Base-by-base conservation (phyloP, 129 eudicot genomes). In the Apium graveolens region DNA sequence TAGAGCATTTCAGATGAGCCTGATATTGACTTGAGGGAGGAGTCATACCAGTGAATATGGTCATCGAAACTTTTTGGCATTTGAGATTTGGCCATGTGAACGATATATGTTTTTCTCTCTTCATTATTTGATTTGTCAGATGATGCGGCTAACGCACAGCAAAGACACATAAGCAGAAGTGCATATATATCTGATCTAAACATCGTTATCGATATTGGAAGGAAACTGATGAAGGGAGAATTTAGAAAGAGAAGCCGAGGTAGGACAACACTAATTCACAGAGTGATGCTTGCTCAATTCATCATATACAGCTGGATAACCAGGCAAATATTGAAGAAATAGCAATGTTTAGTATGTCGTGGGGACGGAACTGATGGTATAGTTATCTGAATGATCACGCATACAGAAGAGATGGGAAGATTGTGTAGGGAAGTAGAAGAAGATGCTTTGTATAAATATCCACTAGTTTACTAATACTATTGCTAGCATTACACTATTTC, bases 1-100 rank as follows among this genome's bases (percentile, higher is more conserved):
- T 91, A 91, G 43, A 94, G 79, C 89, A 90, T 84, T 83, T 91
- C 78, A 37, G 97, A 93, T 39, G 93, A 81, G 12, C 79, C 86
- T 4, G 98, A 94, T 44, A 94, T 92, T 29, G 93, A 81, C 80
- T 73, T 86, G 53, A 94, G 91, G 0, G 98, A 94, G 3, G 96
- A 81, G 77, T 87, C 92, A 78, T 88, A 94, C 98, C 97, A 94
- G 38, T 80, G 79, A 24, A 79, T 55, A 77, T 90, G 97, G 78
- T 91, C 90, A 2, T 76, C 74, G 76, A 79, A 94, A 71, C 63
- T 80, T 11, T 82, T 76, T 49, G 98, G 98, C 87, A 91, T 91
- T 68, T 85, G 79, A 41, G 90, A 90, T 80, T 82, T 86, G 17
- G 93, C 85, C 97, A 91, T 88, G 79, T 94, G 97, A 60, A 94